Evolutionary conservation across 2,329 filamentous ascomycete genomes (phyloP), one percentile per base, ranked within the genome.

Genomic region (Microthyrium microscopicum): DNA sequence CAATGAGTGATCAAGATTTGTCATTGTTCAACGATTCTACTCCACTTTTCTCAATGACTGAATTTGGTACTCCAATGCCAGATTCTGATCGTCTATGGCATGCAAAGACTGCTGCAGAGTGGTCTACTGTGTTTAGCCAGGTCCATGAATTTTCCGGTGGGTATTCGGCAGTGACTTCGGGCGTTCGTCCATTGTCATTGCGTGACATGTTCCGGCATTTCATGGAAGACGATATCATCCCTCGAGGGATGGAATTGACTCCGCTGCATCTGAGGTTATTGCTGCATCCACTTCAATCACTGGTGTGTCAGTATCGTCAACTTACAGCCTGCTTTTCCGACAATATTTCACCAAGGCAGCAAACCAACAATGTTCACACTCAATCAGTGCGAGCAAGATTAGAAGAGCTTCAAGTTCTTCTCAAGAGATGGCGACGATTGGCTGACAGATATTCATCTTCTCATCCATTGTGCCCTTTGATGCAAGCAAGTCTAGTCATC

Each of bases 1-100:
- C 76, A 15, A 77, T 78, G 68, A 64, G 77, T 17, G 77, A 82
- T 46, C 75, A 80, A 44, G 77, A 82, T 50, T 56, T 78, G 35
- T 69, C 70, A 30, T 56, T 78, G 6, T 77, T 77, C 53, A 65
- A 76, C 41, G 73, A 78, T 44, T 68, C 63, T 1, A 60, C 62
- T 2, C 70, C 73, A 0, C 55, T 77, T 20, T 66, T 81, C 36
- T 68, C 72, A 11, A 66, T 77, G 34, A 73, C 66, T 20, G 73
- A 80, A 37, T 65, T 79, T 30, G 63, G 64, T 16, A 68, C 70
- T 26, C 70, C 74, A 3, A 66, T 81, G 46, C 76, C 76, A 9
- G 63, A 67, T 42, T 51, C 70, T 2, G 73, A 80, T 41, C 49
- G 60, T 4, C 57, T 79, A 4, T 80, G 76, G 76, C 60, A 67